Base-by-base conservation (phyloP, 768 basidiomycete genomes). In the Hygrophorus pudorinus region DNA sequence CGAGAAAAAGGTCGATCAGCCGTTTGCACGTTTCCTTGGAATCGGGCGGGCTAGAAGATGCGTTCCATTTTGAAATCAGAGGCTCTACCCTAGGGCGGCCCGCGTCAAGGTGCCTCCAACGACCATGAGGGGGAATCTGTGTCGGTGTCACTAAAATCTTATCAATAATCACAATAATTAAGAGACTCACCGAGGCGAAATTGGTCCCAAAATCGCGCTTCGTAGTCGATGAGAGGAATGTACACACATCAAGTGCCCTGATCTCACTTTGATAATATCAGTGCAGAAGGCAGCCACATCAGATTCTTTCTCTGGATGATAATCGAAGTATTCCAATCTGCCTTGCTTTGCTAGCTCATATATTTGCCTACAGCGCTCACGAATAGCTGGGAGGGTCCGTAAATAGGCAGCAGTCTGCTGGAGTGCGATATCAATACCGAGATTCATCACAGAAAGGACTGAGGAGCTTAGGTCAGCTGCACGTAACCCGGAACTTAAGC, bases 101-200 rank as follows among this genome's bases (percentile, higher is more conserved):
- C 3, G 79, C 71, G 54, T 90, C 85, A 27, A 93, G 76, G 57
- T 93, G 91, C 27, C 87, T 67, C 92, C 92, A 94, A 17, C 91
- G 76, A 11, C 90, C 85, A 54, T 92, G 89, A 11, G 88, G 85
- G 3, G 81, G 79, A 31, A 91, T 90, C 88, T 90, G 27, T 8
- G 11, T 21, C 24, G 29, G 33, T 33, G 16, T 27, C 16, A 16
- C 33, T 32, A 36, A 12, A 14, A 8, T 5, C 21, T 14, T 42
- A 17, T 12, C 21, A 17, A 11, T 18, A 32, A 30, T 31, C 24
- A 20, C 31, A 18, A 31, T 7, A 28, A 30, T 14, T 30, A 29
- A 43, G 38, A 13, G 32, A 56, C 80, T 52, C 61, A 81, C 88
- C 37, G 71, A 66, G 30, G 66, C 64, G 51, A 84, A 84, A 53